Percentiles rank a stretch among this genome's conserved stretches.
These are phyloP conservation scores for Cenchrus americanus DNA, from an alignment of 176 grass and related monocot species.

Conservation along the genomic window DNA sequence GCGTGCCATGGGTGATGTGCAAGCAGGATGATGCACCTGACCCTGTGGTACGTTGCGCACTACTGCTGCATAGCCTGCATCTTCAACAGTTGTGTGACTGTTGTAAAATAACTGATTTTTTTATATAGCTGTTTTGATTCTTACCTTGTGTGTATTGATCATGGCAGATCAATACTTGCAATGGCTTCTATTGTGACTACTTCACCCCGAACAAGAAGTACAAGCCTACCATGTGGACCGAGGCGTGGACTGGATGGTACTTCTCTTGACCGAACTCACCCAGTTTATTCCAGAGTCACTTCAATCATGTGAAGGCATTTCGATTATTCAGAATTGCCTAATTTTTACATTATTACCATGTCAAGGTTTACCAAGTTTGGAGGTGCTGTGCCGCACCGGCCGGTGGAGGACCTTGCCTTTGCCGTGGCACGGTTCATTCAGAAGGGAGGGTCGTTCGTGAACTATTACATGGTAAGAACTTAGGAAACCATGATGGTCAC, in stretches of 20 bases:
- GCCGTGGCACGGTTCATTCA: constrained; percentile 83
- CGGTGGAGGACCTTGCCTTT: constrained; percentile 86
- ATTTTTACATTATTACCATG: background rate
- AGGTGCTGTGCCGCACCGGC: constrained; percentile 71
- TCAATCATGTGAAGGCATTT: background rate
- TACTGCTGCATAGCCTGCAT: constrained; percentile 14
- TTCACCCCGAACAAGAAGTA: constrained; percentile 73
- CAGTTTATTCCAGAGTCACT: background rate
- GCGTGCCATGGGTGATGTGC: constrained; percentile 99
- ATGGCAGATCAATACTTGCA: constrained; percentile 89
- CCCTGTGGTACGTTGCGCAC: constrained; percentile 61
- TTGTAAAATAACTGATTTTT: constrained; percentile 19
- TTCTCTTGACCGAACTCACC: constrained; percentile 16
- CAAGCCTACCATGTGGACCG: constrained; percentile 92
- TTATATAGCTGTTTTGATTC: background rate
- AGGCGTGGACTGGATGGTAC: constrained; percentile 95
- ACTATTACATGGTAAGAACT: constrained; percentile 89
- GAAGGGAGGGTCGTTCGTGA: constrained; percentile 92
- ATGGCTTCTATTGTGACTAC: constrained; percentile 94
- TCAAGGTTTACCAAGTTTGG: constrained; percentile 88
- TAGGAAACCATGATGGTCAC: background rate
- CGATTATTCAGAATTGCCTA: constrained; percentile 8
- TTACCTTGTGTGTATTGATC: constrained; percentile 2
- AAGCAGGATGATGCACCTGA: constrained; percentile 95
- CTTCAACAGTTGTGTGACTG: constrained; percentile 25